Base-by-base conservation (phyloP, 2,329 filamentous ascomycete species). In the Ophiostoma sp. region DNA sequence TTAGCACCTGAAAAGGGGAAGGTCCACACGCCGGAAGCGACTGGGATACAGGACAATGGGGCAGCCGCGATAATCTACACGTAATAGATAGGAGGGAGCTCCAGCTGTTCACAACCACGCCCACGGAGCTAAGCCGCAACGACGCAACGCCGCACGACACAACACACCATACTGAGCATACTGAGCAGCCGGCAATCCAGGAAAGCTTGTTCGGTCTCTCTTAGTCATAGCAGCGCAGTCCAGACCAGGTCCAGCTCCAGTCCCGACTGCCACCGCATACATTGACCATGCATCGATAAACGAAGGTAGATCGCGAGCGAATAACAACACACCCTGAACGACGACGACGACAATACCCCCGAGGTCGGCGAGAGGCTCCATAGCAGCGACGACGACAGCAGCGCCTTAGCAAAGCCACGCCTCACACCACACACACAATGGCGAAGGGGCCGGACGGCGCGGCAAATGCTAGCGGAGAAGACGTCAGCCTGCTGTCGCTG, bases 271-370 rank as follows among this genome's bases (percentile, higher is more conserved):
- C 12, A 60, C 55, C 55, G 44, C 27, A 27, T 2, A 27, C 40
- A 45, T 14, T n/a, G 40, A 64, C 63, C 41, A 64, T 64, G 63
- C 40, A 64, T 64, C 63, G 63, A 18, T 64, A 38, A 27, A 45
- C 40, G 27, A 27, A 27, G 27, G 27, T 27, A 27, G 27, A 27
- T 27, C 27, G 27, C 27, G 27, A 27, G 27, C 27, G 27, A 27
- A 27, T 27, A 27, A 27, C 27, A 27, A 27, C 27, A 27, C 27
- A 27, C 27, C 27, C 2, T 27, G 27, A 27, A 36, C 63, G 42
- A 41, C 60, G 40, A 42, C 36, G 58, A 63, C 16, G 40, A 40
- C 38, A 38, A 63, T 12, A 40, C 27, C 27, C 27, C 27, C 27
- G 27, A 27, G 27, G 27, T 27, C 27, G 27, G 27, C 27, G 27